Evolutionary conservation across 2,329 filamentous ascomycete species (phyloP).

Genomic region (Monosporascus sp.): DNA sequence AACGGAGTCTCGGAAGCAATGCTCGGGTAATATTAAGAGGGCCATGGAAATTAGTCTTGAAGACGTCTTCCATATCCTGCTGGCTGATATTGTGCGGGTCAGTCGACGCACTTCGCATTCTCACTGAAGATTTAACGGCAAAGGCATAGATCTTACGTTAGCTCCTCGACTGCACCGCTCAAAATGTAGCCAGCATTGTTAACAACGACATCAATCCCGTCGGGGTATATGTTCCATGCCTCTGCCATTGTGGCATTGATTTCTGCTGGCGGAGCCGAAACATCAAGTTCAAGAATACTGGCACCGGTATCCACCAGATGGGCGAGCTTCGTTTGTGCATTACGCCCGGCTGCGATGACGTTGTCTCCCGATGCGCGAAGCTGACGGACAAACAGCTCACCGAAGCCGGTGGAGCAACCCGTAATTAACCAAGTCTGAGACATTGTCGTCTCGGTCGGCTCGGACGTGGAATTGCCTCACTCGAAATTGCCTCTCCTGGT

Average conservation of each 20-base stretch:
- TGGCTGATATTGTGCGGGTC: slow-evolving; percentile 12
- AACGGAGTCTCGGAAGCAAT: slow-evolving; percentile 26
- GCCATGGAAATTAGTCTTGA: slow-evolving; percentile 34
- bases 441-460: slow-evolving; percentile 40
- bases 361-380: slow-evolving; percentile 33
- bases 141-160: neutral
- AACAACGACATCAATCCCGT: slow-evolving; percentile 31
- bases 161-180: slow-evolving; percentile 5
- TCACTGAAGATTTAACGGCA: neutral
- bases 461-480: too few species aligned
- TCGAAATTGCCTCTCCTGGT: too few species aligned
- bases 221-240: slow-evolving; percentile 15
- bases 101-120: neutral
- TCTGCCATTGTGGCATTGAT: slow-evolving; percentile 14
- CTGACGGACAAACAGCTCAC: slow-evolving; percentile 30
- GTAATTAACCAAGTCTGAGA: slow-evolving; percentile 35
- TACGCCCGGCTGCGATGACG: slow-evolving; percentile 36
- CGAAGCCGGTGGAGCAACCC: slow-evolving; percentile 39
- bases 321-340: slow-evolving; percentile 27
- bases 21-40: slow-evolving; percentile 32
- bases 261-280: slow-evolving; percentile 11
- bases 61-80: slow-evolving; percentile 19
- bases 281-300: slow-evolving; percentile 25
- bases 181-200: slow-evolving; percentile 34
- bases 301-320: slow-evolving; percentile 31